Evolutionary conservation across 164 flowering plant species (phyloP).

Genomic region (Kingdonia uniflora): DNA sequence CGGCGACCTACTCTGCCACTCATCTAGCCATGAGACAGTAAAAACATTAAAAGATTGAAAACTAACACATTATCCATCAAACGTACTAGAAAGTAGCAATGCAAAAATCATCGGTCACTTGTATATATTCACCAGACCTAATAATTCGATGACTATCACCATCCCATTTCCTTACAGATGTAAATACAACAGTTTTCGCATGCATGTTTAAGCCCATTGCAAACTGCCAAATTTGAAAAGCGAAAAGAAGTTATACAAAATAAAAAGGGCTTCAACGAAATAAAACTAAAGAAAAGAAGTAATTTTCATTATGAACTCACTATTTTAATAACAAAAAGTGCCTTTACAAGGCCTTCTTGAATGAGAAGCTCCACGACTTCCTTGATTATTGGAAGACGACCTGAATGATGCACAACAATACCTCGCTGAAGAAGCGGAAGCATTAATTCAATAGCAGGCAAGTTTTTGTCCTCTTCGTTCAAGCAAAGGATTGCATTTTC

Average conservation of each 20-base stretch:
- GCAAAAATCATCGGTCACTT: conserved; percentile 45
- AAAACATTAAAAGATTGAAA: neutral
- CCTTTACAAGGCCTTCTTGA: conserved; percentile 98
- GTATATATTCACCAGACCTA: conserved; percentile 98
- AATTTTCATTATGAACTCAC: conserved; percentile 26
- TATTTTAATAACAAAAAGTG: conserved; percentile 97
- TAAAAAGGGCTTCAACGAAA: too few species aligned
- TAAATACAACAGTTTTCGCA: conserved; percentile 97
- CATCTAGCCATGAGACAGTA: conserved; percentile 40
- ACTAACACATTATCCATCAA: neutral
- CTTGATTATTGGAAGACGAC: conserved; percentile 94
- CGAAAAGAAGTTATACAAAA: neutral
- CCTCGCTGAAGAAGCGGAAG: conserved; percentile 92
- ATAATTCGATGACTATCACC: conserved; percentile 94
- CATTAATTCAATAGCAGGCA: conserved; percentile 95
- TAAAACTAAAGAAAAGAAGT: too few species aligned
- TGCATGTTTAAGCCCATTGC: conserved; percentile 99
- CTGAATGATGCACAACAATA: conserved; percentile 98
- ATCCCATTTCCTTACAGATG: conserved; percentile 91
- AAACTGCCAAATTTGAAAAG: conserved; percentile 38
- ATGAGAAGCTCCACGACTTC: conserved; percentile 96
- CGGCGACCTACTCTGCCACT: conserved; percentile 99
- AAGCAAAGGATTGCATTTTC: conserved; percentile 70
- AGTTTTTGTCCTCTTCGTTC: conserved; percentile 82
- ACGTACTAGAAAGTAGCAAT: neutral